phyloP scores from a whole-genome alignment of 1,284 basidiomycete species.

The Fistulinella cinereoalba region DNA sequence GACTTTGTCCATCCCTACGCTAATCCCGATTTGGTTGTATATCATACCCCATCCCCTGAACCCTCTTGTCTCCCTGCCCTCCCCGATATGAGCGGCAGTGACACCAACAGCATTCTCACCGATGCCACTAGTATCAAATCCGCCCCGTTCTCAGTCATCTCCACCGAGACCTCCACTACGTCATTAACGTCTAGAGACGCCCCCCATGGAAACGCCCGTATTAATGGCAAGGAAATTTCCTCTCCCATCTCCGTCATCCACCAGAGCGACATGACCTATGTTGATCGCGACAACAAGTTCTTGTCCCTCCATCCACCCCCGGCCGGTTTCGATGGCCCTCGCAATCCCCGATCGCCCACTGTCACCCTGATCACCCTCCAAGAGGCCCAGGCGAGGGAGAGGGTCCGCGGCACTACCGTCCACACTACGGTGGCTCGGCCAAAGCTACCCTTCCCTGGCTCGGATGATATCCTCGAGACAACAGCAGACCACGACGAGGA shows the following conservation, averaged over 20 bases:
- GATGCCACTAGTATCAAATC: slow-evolving; percentile 47
- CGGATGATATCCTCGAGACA: slow-evolving; percentile 25
- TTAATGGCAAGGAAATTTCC: slow-evolving; percentile 52
- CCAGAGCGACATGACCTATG: slow-evolving; percentile 24
- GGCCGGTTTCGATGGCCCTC: slow-evolving; percentile 33
- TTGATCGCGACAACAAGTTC: slow-evolving; percentile 35
- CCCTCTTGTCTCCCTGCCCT: slow-evolving; percentile 23
- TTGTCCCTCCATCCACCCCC: slow-evolving; percentile 34
- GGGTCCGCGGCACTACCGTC: slow-evolving; percentile 50
- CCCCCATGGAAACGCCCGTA: slow-evolving; percentile 31
- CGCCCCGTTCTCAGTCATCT: slow-evolving; percentile 37
- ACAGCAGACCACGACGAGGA: slow-evolving; percentile 22
- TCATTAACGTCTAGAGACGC: slow-evolving; percentile 40
- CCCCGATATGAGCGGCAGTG: slow-evolving; percentile 39
- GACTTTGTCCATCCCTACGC: slow-evolving; percentile 65
- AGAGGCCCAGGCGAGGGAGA: slow-evolving; percentile 61
- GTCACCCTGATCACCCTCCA: slow-evolving; percentile 72
- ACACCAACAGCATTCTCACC: slow-evolving; percentile 55
- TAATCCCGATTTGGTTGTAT: slow-evolving; percentile 58
- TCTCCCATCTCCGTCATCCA: slow-evolving; percentile 43
- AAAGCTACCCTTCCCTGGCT: slow-evolving; percentile 29
- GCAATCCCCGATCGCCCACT: slow-evolving; percentile 46
- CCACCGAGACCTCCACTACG: slow-evolving; percentile 47
- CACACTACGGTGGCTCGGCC: slow-evolving; percentile 33
- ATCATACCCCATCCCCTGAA: slow-evolving; percentile 37